A percentile compares a stretch with the other conserved stretches of the same genome.
Conservation (phyloP, 495 filamentous ascomycete species). For the Neurospora sublineolata region DNA sequence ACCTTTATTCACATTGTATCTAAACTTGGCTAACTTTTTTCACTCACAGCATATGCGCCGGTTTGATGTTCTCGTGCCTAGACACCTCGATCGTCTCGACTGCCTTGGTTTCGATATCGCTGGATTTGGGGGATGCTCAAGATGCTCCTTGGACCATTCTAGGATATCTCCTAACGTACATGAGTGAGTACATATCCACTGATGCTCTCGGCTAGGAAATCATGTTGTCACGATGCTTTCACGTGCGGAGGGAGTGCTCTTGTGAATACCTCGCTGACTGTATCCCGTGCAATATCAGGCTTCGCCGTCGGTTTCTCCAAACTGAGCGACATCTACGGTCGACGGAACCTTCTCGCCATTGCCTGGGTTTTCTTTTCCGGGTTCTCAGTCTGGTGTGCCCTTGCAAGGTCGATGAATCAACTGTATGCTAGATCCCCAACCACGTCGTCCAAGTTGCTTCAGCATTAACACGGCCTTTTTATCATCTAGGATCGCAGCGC, state of each 20-base stretch:
- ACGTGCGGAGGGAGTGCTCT: neutral
- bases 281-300: constrained; percentile 16
- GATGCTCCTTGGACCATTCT: constrained; percentile 48
- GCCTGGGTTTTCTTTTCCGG: constrained; percentile 42
- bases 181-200: constrained; percentile 27
- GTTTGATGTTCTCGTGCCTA: constrained; percentile 48
- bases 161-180: constrained; percentile 49
- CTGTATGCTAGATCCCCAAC: constrained; percentile 29
- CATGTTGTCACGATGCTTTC: neutral
- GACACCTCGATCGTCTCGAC: constrained; percentile 57
- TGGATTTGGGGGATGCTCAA: constrained; percentile 40
- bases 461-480: neutral
- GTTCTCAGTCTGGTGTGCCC: constrained; percentile 47
- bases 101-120: constrained; percentile 47
- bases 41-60: constrained; percentile 37
- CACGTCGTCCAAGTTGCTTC: neutral
- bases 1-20: neutral
- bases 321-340: constrained; percentile 48
- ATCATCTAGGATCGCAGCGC: constrained; percentile 39
- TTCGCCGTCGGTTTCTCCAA: constrained; percentile 50
- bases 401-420: constrained; percentile 38
- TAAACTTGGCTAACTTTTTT: neutral
- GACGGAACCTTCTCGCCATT: constrained; percentile 35
- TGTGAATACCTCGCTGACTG: neutral
- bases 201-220: too few relatives aligned